Percentiles rank a stretch among this genome's conserved stretches.
Evolutionary conservation across 495 filamentous ascomycete species (phyloP).

Genomic region (Aspergillus haitiensis): DNA sequence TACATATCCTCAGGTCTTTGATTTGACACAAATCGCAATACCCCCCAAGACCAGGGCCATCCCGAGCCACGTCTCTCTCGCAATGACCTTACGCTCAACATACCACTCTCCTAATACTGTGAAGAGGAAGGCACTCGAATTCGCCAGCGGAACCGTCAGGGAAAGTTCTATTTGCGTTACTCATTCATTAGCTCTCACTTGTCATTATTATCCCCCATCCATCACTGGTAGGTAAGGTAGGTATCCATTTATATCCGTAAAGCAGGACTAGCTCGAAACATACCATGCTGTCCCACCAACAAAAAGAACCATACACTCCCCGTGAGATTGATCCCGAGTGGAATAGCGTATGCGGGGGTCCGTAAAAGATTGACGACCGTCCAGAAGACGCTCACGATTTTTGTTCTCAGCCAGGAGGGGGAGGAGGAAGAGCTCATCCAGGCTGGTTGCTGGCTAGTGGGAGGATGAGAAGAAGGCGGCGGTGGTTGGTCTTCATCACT

Average conservation of each 20-base stretch:
- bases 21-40: constrained; percentile 83
- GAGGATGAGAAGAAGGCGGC: constrained; percentile 1
- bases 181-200: neutral
- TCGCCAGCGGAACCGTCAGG: constrained; percentile 91
- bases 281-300: constrained; percentile 88
- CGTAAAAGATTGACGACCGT: constrained; percentile 75
- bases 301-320: constrained; percentile 98
- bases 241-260: neutral
- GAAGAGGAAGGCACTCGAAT: constrained; percentile 91
- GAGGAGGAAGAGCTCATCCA: constrained; percentile 25
- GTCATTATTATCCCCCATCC: neutral
- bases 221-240: neutral
- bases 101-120: constrained; percentile 96
- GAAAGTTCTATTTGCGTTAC: constrained; percentile 65
- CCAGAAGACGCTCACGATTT: constrained; percentile 59
- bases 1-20: constrained; percentile 36
- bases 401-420: constrained; percentile 53
- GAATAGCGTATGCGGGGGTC: constrained; percentile 81
- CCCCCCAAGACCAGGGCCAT: constrained; percentile 79
- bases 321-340: constrained; percentile 85
- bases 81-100: constrained; percentile 86
- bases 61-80: constrained; percentile 84
- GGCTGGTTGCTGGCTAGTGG: constrained; percentile 21
- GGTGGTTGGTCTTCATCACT: constrained; percentile 29
- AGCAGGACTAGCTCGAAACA: constrained; percentile 28